Conservation (phyloP, 208 protist species). For the Trypanosomatidae sp. region DNA sequence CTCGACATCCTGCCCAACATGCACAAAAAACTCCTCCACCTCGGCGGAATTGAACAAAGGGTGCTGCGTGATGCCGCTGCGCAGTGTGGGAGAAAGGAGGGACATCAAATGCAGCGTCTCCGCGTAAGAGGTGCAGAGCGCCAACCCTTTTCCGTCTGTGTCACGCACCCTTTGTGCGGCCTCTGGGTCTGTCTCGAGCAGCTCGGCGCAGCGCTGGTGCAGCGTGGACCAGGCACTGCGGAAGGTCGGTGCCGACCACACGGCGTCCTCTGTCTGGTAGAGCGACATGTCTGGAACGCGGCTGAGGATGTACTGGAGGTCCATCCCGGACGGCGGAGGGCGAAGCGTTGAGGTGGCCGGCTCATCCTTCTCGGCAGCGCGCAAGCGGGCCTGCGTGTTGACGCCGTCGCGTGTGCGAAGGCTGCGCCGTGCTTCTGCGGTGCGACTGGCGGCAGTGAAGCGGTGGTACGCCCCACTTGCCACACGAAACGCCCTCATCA, state of each 20-base stretch:
- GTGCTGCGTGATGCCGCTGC: slow-evolving; percentile 36
- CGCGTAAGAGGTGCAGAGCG: slow-evolving; percentile 54
- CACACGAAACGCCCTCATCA: neutral
- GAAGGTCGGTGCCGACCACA: slow-evolving; percentile 59
- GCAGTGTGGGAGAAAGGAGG: slow-evolving; percentile 48
- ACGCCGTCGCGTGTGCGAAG: slow-evolving; percentile 16
- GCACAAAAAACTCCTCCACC: slow-evolving; percentile 82
- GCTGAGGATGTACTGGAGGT: slow-evolving; percentile 27
- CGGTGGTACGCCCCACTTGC: neutral
- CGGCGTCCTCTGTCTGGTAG: slow-evolving; percentile 39
- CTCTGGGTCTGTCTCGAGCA: slow-evolving; percentile 19
- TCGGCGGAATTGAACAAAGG: slow-evolving; percentile 35
- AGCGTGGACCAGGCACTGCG: slow-evolving; percentile 54
- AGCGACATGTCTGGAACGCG: slow-evolving; percentile 28
- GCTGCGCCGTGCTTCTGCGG: neutral
- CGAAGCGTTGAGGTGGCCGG: slow-evolving; percentile 15
- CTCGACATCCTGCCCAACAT: slow-evolving; percentile 78
- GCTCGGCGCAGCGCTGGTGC: slow-evolving; percentile 25
- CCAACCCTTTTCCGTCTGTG: slow-evolving; percentile 60
- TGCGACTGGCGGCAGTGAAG: neutral
- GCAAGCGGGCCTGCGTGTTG: slow-evolving; percentile 10
- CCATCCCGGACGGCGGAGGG: slow-evolving; percentile 31
- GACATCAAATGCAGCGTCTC: slow-evolving; percentile 73
- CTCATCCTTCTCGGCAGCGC: slow-evolving; percentile 20
- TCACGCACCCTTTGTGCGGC: slow-evolving; percentile 36